phyloP scores from a whole-genome alignment of 1,139 yeast genomes.

The Lodderomyces parapsilosis region DNA sequence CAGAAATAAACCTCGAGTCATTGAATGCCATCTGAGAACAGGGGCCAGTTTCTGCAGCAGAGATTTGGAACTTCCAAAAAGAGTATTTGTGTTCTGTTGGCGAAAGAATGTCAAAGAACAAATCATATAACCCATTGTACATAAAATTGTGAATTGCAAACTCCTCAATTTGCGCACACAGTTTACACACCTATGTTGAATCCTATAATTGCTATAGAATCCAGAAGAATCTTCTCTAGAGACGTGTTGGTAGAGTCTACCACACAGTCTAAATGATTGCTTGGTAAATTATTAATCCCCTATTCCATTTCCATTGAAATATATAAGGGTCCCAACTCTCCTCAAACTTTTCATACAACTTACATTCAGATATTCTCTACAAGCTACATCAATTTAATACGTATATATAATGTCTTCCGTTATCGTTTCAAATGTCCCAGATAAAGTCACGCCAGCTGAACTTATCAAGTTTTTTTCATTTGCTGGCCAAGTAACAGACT shows the following conservation, averaged over 20 bases:
- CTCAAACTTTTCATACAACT: background rate
- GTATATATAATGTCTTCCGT: constrained; percentile 43
- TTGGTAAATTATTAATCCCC: too few relatives aligned
- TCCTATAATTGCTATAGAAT: background rate
- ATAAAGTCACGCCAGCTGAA: constrained; percentile 52
- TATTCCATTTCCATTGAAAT: background rate
- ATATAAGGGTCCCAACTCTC: background rate
- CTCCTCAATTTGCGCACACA: background rate
- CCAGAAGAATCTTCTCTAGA: background rate
- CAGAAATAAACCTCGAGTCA: too few relatives aligned
- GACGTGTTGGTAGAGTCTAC: background rate
- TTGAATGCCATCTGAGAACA: too few relatives aligned
- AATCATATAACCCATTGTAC: background rate
- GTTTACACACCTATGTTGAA: background rate
- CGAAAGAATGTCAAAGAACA: background rate
- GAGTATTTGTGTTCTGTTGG: background rate
- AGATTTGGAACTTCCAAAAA: too few relatives aligned
- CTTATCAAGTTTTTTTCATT: constrained; percentile 70
- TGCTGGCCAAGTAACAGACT: constrained; percentile 58
- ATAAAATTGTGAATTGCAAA: background rate
- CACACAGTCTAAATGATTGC: too few relatives aligned
- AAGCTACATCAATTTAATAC: too few relatives aligned
- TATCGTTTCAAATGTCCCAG: constrained; percentile 55
- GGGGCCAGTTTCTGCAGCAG: too few relatives aligned
- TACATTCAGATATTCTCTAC: too few relatives aligned